Conservation (phyloP, 257 asterid genomes). For the Linderniella brevidens region DNA sequence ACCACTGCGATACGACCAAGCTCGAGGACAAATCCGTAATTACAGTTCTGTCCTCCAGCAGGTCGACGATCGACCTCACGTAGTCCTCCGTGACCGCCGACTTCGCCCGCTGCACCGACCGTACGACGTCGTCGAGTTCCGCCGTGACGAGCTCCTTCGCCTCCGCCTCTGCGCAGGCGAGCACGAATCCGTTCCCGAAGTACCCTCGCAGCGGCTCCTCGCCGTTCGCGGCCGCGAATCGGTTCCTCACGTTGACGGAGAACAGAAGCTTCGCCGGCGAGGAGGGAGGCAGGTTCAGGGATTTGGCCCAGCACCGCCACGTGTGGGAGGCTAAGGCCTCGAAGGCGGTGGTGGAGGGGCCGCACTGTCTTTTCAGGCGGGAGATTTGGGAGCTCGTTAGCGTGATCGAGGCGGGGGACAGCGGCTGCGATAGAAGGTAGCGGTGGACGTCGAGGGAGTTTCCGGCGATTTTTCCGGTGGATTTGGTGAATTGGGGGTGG, state of each 20-base stretch:
- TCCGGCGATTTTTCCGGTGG: conserved; percentile 8
- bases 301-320: conserved; percentile 74
- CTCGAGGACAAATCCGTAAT: conserved; percentile 32
- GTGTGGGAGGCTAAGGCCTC: conserved; percentile 64
- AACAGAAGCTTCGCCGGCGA: conserved; percentile 36
- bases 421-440: conserved; percentile 44
- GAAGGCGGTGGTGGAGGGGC: conserved; percentile 46
- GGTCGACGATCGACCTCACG: conserved; percentile 37
- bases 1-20: conserved; percentile 74
- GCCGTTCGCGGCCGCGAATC: conserved; percentile 2
- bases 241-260: conserved; percentile 34
- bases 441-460: conserved; percentile 20
- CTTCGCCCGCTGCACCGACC: conserved; percentile 49
- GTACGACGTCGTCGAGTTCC: conserved; percentile 28
- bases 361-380: conserved; percentile 42
- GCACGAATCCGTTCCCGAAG: conserved; percentile 67
- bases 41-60: conserved; percentile 26
- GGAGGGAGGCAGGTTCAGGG: conserved; percentile 26
- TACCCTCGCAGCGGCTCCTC: conserved; percentile 49
- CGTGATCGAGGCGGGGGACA: conserved; percentile 33
- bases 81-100: conserved; percentile 16
- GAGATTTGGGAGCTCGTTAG: conserved; percentile 42
- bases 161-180: conserved; percentile 51
- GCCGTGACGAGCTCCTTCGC: conserved; percentile 22
- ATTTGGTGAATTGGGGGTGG: conserved; percentile 33